Evolutionary conservation across 768 basidiomycete genomes (phyloP).

Genomic region (Pisolithus marmoratus): DNA sequence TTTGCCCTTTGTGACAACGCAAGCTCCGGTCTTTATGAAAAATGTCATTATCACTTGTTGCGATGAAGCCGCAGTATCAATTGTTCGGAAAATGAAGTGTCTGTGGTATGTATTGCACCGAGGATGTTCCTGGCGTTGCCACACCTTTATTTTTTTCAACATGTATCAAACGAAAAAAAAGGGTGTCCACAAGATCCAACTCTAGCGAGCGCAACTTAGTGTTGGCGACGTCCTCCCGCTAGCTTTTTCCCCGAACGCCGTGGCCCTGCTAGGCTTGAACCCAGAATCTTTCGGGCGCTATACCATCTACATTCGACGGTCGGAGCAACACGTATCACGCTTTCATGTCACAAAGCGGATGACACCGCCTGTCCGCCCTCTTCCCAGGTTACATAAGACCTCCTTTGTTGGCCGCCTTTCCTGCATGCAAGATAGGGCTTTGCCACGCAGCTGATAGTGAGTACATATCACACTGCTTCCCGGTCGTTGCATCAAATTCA

Average conservation of each 20-base stretch:
- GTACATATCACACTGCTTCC: too few species aligned
- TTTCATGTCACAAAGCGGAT: not conserved
- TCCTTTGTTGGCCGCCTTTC: too few species aligned
- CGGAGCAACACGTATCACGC: not conserved
- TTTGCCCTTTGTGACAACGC: too few species aligned
- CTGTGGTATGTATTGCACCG: not conserved
- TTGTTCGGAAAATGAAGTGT: not conserved
- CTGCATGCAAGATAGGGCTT: too few species aligned
- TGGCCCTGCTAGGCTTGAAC: not conserved
- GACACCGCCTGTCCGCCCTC: not conserved
- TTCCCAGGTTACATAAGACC: not conserved
- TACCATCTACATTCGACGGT: not conserved
- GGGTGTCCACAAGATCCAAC: not conserved
- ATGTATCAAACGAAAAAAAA: not conserved
- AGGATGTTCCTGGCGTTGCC: not conserved
- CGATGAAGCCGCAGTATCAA: not conserved
- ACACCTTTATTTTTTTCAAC: not conserved
- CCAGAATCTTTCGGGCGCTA: not conserved
- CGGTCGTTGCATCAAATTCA: too few species aligned
- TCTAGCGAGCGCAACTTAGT: not conserved
- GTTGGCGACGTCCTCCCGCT: too few species aligned
- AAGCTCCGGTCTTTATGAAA: too few species aligned
- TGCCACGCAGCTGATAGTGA: too few species aligned
- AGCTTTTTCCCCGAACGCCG: not conserved
- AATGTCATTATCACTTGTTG: too few species aligned